phyloP scores from a whole-genome alignment of 495 filamentous ascomycete species.

The Aspergillus carlsbadensis region DNA sequence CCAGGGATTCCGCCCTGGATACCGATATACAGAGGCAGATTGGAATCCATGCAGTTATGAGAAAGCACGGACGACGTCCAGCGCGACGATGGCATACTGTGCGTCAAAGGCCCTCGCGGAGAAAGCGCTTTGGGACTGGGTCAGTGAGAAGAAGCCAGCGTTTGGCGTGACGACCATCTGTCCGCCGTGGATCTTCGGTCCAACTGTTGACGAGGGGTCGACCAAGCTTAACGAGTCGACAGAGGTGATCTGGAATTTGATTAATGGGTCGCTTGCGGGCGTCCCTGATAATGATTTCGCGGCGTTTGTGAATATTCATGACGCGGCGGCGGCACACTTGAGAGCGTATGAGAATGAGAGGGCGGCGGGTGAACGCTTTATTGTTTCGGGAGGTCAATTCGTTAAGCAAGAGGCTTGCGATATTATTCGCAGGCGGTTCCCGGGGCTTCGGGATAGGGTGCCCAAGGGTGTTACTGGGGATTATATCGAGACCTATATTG shows the following conservation, averaged over 20 bases:
- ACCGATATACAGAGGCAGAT: constrained; percentile 60
- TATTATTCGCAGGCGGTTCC: not conserved
- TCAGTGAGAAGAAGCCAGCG: not conserved
- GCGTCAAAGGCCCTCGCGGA: not conserved
- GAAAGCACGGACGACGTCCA: too few relatives aligned
- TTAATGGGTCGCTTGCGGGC: not conserved
- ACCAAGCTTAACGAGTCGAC: not conserved
- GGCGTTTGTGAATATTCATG: not conserved
- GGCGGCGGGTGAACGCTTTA: not conserved
- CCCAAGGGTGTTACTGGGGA: not conserved
- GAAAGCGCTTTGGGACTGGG: not conserved
- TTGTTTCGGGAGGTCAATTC: not conserved
- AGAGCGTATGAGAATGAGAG: not conserved
- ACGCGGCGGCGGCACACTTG: not conserved
- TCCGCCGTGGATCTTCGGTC: constrained; percentile 1
- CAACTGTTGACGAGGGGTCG: not conserved
- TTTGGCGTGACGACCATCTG: constrained; percentile 1
- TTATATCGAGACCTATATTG: not conserved
- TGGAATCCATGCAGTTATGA: constrained; percentile 53
- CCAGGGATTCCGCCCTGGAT: constrained; percentile 37
- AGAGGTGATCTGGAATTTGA: not conserved
- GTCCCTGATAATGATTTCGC: not conserved
- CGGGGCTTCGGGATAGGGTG: not conserved
- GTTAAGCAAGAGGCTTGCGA: not conserved
- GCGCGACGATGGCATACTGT: too few relatives aligned